Conservation (phyloP, 768 basidiomycete genomes). For the Boletus subcaerulescens region DNA sequence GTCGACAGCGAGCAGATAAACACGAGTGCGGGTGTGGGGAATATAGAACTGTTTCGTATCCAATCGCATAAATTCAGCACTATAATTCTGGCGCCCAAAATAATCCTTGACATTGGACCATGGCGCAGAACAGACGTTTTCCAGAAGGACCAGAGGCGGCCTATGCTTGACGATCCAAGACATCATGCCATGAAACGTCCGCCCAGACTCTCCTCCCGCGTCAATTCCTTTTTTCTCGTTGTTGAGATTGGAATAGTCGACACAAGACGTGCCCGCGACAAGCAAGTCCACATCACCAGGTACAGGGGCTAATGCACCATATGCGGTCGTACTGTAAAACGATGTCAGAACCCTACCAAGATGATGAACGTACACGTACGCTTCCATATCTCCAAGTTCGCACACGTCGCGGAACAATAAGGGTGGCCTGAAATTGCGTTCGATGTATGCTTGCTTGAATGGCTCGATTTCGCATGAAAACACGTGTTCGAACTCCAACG, state of each 20-base stretch:
- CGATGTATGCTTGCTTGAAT: constrained; percentile 97
- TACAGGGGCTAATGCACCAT: constrained; percentile 80
- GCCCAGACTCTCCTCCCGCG: constrained; percentile 87
- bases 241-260: constrained; percentile 96
- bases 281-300: constrained; percentile 90
- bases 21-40: constrained; percentile 91
- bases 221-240: constrained; percentile 89
- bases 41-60: constrained; percentile 92
- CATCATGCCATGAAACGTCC: constrained; percentile 95
- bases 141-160: constrained; percentile 89
- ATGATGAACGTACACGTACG: constrained; percentile 46
- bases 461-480: constrained; percentile 98
- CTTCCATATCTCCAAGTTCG: constrained; percentile 75
- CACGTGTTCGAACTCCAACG: constrained; percentile 81
- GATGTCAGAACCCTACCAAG: background rate
- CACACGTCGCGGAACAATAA: constrained; percentile 92
- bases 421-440: constrained; percentile 92
- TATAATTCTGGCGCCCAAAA: constrained; percentile 74
- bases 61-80: constrained; percentile 63
- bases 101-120: constrained; percentile 76
- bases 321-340: constrained; percentile 75
- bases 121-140: constrained; percentile 91
- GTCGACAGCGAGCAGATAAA: constrained; percentile 80
- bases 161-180: constrained; percentile 84
- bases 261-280: constrained; percentile 93